phyloP scores from a whole-genome alignment of 1,139 yeast genomes.

The Pichia terricola region DNA sequence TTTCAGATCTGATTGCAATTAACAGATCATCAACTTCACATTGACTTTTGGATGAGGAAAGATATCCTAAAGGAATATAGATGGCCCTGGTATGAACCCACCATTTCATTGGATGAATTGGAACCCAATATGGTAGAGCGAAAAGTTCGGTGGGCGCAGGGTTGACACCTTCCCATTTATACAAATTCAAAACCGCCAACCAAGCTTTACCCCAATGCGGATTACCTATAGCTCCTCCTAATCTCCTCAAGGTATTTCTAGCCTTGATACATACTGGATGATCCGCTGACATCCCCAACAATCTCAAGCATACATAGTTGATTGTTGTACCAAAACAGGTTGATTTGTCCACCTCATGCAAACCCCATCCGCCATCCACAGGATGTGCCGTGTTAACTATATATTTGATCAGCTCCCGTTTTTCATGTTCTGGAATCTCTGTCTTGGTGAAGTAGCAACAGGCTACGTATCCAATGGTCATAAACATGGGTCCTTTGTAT shows the following conservation, averaged over 20 bases:
- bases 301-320: slow-evolving; percentile 69
- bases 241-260: slow-evolving; percentile 50
- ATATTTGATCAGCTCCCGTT: slow-evolving; percentile 68
- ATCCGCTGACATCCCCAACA: slow-evolving; percentile 62
- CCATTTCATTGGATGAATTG: slow-evolving; percentile 94
- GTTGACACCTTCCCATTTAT: slow-evolving; percentile 94
- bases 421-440: slow-evolving; percentile 57
- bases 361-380: slow-evolving; percentile 99
- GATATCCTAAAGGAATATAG: slow-evolving; percentile 77
- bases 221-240: slow-evolving; percentile 84
- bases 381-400: slow-evolving; percentile 88
- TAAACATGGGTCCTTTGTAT: slow-evolving; percentile 96
- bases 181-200: slow-evolving; percentile 70
- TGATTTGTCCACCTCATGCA: slow-evolving; percentile 83
- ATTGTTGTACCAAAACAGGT: slow-evolving; percentile 93
- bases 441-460: slow-evolving; percentile 63
- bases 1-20: slow-evolving; percentile 59
- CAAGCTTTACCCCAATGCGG: slow-evolving; percentile 99
- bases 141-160: slow-evolving; percentile 98
- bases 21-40: slow-evolving; percentile 61
- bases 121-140: slow-evolving; percentile 71
- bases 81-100: slow-evolving; percentile 98
- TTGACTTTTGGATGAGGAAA: slow-evolving; percentile 47
- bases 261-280: slow-evolving; percentile 83
- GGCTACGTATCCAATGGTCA: slow-evolving; percentile 82